Conservation (phyloP, 2,329 filamentous ascomycete species). For the Alternaria consortialis region DNA sequence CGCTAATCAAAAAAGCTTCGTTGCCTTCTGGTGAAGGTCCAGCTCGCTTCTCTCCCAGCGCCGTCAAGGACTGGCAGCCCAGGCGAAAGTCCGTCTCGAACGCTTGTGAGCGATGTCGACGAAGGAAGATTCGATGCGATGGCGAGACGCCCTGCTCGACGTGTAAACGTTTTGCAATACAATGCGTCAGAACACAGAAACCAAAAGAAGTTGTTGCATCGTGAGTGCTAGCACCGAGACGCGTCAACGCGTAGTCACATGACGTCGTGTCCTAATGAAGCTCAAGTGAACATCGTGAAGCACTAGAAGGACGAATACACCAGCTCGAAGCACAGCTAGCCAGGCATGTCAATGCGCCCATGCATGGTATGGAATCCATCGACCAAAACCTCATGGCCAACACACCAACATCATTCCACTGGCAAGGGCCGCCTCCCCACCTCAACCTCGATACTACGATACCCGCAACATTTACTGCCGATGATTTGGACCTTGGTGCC, state of each 20-base stretch:
- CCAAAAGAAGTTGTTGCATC: slow-evolving; percentile 48
- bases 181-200: slow-evolving; percentile 50
- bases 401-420: slow-evolving; percentile 40
- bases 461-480: slow-evolving; percentile 32
- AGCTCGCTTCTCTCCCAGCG: slow-evolving; percentile 40
- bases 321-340: slow-evolving; percentile 49
- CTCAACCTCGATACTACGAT: slow-evolving; percentile 42
- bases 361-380: slow-evolving; percentile 49
- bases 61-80: slow-evolving; percentile 49
- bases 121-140: slow-evolving; percentile 50
- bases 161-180: slow-evolving; percentile 50
- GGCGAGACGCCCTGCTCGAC: slow-evolving; percentile 50
- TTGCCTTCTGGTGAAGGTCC: slow-evolving; percentile 44
- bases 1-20: slow-evolving; percentile 35
- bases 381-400: slow-evolving; percentile 38
- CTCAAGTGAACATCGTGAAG: slow-evolving; percentile 47
- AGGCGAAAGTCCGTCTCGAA: slow-evolving; percentile 50
- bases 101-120: slow-evolving; percentile 49
- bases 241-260: slow-evolving; percentile 32
- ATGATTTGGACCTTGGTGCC: slow-evolving; percentile 34
- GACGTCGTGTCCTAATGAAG: slow-evolving; percentile 27
- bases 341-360: slow-evolving; percentile 46
- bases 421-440: slow-evolving; percentile 39
- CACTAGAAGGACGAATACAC: slow-evolving; percentile 49
- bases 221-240: slow-evolving; percentile 32